Evolutionary conservation across 805 yeast genomes (phyloP).

Genomic region (Metschnikowia picachoensis): DNA sequence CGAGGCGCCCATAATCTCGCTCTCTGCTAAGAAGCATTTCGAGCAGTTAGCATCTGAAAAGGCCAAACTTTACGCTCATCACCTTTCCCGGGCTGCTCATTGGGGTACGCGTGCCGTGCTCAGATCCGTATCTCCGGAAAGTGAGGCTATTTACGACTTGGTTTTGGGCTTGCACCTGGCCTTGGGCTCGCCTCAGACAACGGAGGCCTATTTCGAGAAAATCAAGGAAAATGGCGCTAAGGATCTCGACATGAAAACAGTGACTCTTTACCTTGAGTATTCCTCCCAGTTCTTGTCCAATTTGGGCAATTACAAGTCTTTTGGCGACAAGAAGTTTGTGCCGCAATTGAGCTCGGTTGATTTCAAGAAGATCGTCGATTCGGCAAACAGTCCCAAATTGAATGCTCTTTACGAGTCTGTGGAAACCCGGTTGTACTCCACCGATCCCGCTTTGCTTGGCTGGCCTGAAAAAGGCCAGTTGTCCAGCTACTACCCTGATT

Average conservation of each 20-base stretch:
- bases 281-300: slow-evolving; percentile 73
- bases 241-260: slow-evolving; percentile 31
- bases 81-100: slow-evolving; percentile 78
- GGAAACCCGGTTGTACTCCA: slow-evolving; percentile 48
- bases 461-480: slow-evolving; percentile 75
- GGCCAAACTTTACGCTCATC: slow-evolving; percentile 70
- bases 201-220: slow-evolving; percentile 36
- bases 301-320: slow-evolving; percentile 77
- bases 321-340: slow-evolving; percentile 84
- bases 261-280: slow-evolving; percentile 57
- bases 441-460: slow-evolving; percentile 55
- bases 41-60: slow-evolving; percentile 56
- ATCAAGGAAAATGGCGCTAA: slow-evolving; percentile 13
- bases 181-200: slow-evolving; percentile 41
- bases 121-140: slow-evolving; percentile 78
- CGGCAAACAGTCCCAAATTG: slow-evolving; percentile 34
- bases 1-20: slow-evolving; percentile 39
- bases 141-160: slow-evolving; percentile 71
- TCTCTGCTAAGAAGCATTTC: slow-evolving; percentile 68
- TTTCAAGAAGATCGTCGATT: slow-evolving; percentile 47
- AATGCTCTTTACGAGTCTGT: slow-evolving; percentile 40
- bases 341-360: slow-evolving; percentile 53
- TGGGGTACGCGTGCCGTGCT: slow-evolving; percentile 77
- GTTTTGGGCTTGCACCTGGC: slow-evolving; percentile 56
- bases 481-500: slow-evolving; percentile 65